A percentile compares a stretch with the other conserved stretches of the same genome.
Conservation (phyloP, 345 rosid genomes). For the Aurinia saxatilis region DNA sequence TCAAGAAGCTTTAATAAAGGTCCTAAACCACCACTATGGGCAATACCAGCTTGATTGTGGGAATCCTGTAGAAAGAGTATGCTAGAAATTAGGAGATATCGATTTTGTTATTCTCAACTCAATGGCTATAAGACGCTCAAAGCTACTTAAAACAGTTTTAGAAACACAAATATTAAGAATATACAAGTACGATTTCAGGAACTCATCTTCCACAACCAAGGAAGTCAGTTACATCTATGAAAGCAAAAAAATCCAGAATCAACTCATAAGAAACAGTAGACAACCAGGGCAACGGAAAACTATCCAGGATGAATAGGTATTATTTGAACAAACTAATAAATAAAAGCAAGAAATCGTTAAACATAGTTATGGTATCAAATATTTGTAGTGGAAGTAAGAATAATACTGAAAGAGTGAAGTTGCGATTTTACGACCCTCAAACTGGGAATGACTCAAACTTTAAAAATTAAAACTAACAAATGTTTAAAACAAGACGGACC, state of each 20-base stretch:
- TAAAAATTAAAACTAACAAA: not conserved
- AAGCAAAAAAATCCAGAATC: not conserved
- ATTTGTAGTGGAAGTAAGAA: not conserved
- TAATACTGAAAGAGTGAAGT: not conserved
- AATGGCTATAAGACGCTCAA: not conserved
- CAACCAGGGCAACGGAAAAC: not conserved
- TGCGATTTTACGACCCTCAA: slow-evolving; percentile 1
- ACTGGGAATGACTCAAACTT: not conserved
- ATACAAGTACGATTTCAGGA: not conserved
- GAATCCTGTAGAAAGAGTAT: slow-evolving; percentile 48
- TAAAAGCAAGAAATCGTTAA: not conserved
- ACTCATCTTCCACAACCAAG: not conserved
- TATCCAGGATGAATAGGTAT: not conserved
- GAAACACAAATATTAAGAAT: not conserved
- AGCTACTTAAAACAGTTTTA: not conserved
- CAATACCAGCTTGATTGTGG: slow-evolving; percentile 98
- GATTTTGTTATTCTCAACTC: not conserved
- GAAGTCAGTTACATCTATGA: not conserved
- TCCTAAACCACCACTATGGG: slow-evolving; percentile 81
- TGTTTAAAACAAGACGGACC: slow-evolving; percentile 43
- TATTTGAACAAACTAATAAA: not conserved
- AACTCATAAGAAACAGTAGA: not conserved
- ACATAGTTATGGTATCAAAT: not conserved
- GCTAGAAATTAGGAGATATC: not conserved
- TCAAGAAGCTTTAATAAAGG: slow-evolving; percentile 93